Evolutionary conservation across 1,139 yeast species (phyloP).

Genomic region (Kodamaea anthophila): DNA sequence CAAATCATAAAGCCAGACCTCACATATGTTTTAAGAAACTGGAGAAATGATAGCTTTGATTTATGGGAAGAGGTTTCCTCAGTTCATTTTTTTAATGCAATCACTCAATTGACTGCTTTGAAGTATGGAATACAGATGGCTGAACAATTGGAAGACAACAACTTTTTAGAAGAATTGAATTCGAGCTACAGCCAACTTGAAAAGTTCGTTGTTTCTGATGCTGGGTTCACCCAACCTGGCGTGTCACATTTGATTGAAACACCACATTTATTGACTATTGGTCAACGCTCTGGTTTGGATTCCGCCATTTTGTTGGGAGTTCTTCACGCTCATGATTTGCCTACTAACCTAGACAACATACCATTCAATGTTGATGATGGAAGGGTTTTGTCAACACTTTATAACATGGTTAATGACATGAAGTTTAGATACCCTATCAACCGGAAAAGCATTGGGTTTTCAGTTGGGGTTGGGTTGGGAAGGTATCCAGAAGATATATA

Average conservation of each 20-base stretch:
- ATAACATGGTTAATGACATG: conserved; percentile 61
- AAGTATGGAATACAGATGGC: conserved; percentile 51
- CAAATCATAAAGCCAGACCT: conserved; percentile 67
- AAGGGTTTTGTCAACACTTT: conserved; percentile 51
- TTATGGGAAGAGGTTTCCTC: conserved; percentile 88
- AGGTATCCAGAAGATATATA: conserved; percentile 92
- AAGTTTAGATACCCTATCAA: conserved; percentile 70
- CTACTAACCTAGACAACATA: conserved; percentile 25
- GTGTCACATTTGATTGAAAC: conserved; percentile 64
- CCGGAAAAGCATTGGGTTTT: conserved; percentile 31
- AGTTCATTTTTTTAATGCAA: conserved; percentile 69
- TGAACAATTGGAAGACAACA: conserved; percentile 20
- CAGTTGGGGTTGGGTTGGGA: conserved; percentile 68
- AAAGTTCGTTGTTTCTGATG: conserved; percentile 30
- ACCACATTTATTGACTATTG: conserved; percentile 38
- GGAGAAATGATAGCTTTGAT: conserved; percentile 71
- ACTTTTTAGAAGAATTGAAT: conserved; percentile 19
- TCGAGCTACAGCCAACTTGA: conserved; percentile 28
- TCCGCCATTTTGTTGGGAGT: conserved; percentile 72
- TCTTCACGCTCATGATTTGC: conserved; percentile 51
- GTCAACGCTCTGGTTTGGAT: conserved; percentile 67
- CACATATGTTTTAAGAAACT: conserved; percentile 52
- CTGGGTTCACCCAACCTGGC: conserved; percentile 40
- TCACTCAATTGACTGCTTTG: conserved; percentile 68
- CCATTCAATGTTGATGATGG: conserved; percentile 59